Conservation (phyloP, 2,329 filamentous ascomycete genomes). For the Didymella segeticola region DNA sequence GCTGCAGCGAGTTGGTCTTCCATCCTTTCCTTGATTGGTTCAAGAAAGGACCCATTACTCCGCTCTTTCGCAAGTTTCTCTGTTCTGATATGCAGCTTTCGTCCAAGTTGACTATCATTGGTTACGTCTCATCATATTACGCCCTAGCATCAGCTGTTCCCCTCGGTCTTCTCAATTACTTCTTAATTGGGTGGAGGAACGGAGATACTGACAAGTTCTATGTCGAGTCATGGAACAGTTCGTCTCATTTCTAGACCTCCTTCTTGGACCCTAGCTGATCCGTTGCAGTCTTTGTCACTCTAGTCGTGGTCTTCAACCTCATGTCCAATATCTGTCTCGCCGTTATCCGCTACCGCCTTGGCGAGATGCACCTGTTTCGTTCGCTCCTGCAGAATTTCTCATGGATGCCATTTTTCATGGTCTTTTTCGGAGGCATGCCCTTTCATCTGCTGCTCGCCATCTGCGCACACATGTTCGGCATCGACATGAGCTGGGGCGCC, state of each 20-base stretch:
- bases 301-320: conserved; percentile 68
- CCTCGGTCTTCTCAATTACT: conserved; percentile 70
- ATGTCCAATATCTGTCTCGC: conserved; percentile 66
- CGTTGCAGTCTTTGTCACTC: conserved; percentile 54
- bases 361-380: conserved; percentile 58
- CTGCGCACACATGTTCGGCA: conserved; percentile 80
- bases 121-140: conserved; percentile 75
- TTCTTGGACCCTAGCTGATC: not conserved
- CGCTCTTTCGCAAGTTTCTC: conserved; percentile 68
- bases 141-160: conserved; percentile 71
- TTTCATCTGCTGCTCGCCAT: conserved; percentile 81
- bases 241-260: not conserved
- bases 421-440: conserved; percentile 80
- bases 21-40: conserved; percentile 69
- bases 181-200: conserved; percentile 72
- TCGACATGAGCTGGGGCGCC: conserved; percentile 84
- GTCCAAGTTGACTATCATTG: conserved; percentile 74
- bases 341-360: conserved; percentile 65
- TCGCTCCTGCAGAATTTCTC: conserved; percentile 64
- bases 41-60: conserved; percentile 68
- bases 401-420: conserved; percentile 69
- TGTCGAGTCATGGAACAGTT: conserved; percentile 70
- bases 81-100: conserved; percentile 67
- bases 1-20: conserved; percentile 74
- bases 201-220: conserved; percentile 80